Conservation (phyloP, 2,329 filamentous ascomycete species). For the Ceratocystis cacaofunesta region DNA sequence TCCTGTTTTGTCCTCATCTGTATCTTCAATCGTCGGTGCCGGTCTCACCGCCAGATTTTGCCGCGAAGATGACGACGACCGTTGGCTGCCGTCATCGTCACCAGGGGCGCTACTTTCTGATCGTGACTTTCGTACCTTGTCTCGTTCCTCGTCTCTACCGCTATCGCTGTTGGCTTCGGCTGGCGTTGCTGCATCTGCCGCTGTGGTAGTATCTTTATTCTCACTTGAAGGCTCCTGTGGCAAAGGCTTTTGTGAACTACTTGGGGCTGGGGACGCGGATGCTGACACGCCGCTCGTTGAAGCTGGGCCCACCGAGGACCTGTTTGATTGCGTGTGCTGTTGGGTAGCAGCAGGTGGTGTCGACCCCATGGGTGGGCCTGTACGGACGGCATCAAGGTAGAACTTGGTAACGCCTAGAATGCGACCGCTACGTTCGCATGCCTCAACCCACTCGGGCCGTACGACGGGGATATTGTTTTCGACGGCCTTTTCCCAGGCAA, state of each 20-base stretch:
- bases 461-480: slow-evolving; percentile 98
- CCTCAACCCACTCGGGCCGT: slow-evolving; percentile 89
- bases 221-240: slow-evolving; percentile 17
- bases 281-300: slow-evolving; percentile 16
- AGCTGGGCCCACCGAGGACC: slow-evolving; percentile 21
- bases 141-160: not conserved
- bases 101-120: slow-evolving; percentile 18
- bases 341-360: slow-evolving; percentile 17
- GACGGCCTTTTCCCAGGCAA: slow-evolving; percentile 87
- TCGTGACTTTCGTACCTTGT: not conserved
- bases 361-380: slow-evolving; percentile 31
- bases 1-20: slow-evolving; percentile 4
- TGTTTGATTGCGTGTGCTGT: slow-evolving; percentile 19
- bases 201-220: slow-evolving; percentile 17
- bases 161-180: not conserved
- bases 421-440: slow-evolving; percentile 83
- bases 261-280: slow-evolving; percentile 16
- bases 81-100: slow-evolving; percentile 20
- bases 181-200: not conserved
- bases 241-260: slow-evolving; percentile 21
- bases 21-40: slow-evolving; percentile 8
- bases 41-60: slow-evolving; percentile 27
- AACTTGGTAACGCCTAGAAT: slow-evolving; percentile 92
- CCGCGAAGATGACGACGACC: slow-evolving; percentile 27
- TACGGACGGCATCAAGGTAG: slow-evolving; percentile 67